phyloP scores from a whole-genome alignment of 1,139 yeast species.

The Candida sanyaensis region DNA sequence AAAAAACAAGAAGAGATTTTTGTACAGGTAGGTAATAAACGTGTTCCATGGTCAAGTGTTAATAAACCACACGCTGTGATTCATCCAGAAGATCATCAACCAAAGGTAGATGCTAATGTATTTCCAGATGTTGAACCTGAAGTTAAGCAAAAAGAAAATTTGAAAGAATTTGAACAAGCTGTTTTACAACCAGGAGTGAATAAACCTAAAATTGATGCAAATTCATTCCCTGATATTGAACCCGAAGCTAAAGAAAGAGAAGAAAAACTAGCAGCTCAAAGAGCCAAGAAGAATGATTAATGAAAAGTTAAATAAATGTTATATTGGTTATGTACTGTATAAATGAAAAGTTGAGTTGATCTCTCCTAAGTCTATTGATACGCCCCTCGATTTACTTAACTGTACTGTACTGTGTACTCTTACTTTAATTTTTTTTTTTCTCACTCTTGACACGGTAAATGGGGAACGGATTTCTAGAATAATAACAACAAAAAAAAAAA shows the following conservation, averaged over 20 bases:
- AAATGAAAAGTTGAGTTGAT: neutral
- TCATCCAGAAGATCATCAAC: conserved; percentile 24
- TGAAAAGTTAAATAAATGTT: no score
- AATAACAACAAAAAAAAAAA: no score
- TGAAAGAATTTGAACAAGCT: conserved; percentile 11
- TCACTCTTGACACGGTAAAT: no score
- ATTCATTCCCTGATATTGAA: conserved; percentile 27
- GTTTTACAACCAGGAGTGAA: conserved; percentile 28
- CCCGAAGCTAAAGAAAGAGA: conserved; percentile 32
- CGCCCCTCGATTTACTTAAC: no score
- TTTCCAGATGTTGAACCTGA: conserved; percentile 29
- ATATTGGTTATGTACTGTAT: neutral
- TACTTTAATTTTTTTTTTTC: no score
- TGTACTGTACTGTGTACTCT: no score
- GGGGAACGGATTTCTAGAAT: no score
- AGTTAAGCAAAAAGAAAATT: conserved; percentile 27
- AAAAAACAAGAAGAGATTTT: conserved; percentile 22
- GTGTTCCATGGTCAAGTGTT: conserved; percentile 38
- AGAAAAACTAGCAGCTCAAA: conserved; percentile 16
- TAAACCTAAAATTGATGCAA: conserved; percentile 25
- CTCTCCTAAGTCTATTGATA: neutral
- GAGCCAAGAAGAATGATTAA: conserved; percentile 6
- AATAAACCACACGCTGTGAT: conserved; percentile 47
- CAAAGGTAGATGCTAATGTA: conserved; percentile 12
- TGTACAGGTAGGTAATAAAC: conserved; percentile 37